Conservation (phyloP, 2,329 filamentous ascomycete species). For the Nemania sp. region DNA sequence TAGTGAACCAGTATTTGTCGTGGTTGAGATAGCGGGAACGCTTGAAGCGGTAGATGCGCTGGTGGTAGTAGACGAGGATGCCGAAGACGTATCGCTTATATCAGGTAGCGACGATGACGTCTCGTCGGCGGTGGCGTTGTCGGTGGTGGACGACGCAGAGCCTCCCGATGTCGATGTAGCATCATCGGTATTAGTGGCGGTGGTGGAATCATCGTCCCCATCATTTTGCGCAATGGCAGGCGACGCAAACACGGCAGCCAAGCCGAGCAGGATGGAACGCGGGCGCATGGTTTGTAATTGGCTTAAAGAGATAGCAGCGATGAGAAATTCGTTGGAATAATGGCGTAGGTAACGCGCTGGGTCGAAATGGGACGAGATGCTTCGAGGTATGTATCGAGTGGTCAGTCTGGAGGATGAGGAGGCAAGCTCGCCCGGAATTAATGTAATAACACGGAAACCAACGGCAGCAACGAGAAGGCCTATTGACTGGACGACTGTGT, state of each 20-base stretch:
- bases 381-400: not conserved
- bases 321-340: slow-evolving; percentile 14
- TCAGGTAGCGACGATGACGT: slow-evolving; percentile 28
- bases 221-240: slow-evolving; percentile 44
- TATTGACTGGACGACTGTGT: slow-evolving; percentile 4
- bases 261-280: slow-evolving; percentile 43
- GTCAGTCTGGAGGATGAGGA: not conserved
- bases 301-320: no score
- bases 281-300: slow-evolving; percentile 45
- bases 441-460: not conserved
- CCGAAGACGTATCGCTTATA: slow-evolving; percentile 34
- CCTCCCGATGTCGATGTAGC: slow-evolving; percentile 17
- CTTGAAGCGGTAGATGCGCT: slow-evolving; percentile 34
- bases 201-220: slow-evolving; percentile 30
- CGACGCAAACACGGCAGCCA: slow-evolving; percentile 43
- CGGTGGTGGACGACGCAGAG: slow-evolving; percentile 19
- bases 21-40: slow-evolving; percentile 35
- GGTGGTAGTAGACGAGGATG: slow-evolving; percentile 34
- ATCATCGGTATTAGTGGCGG: slow-evolving; percentile 21
- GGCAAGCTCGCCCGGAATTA: not conserved
- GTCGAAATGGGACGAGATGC: not conserved
- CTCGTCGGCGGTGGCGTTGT: not conserved
- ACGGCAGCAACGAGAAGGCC: not conserved
- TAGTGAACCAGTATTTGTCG: slow-evolving; percentile 47
- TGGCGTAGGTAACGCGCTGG: not conserved